Base-by-base conservation (phyloP, 78 protist species). In the Diacronema lutheri region DNA sequence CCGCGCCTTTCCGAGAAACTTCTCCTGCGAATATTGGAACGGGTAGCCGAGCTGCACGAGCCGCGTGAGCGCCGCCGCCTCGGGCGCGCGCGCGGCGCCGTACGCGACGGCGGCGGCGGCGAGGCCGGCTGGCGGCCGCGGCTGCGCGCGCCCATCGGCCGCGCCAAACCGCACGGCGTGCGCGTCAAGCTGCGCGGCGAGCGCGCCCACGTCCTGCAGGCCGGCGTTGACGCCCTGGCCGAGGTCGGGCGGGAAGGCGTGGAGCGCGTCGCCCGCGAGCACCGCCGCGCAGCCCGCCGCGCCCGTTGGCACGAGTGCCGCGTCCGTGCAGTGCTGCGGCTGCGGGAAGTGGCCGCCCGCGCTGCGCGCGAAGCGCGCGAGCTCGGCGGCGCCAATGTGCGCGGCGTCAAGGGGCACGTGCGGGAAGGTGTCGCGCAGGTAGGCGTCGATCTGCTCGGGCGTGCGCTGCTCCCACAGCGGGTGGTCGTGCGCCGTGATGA, bases 241-340 rank as follows among this genome's bases (percentile, higher is more conserved):
- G 0, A 69, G 4, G 46, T 69, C 76, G 76, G 76, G 76, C 55
- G 76, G 76, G 76, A 69, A 69, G 55, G 76, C 76, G 76, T 69
- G 76, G 31, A 19, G 0, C 5, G 76, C 46, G 76, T 69, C 76
- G 76, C 76, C 76, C 29, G 37, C 35, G 26, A 69, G 44, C 38
- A 33, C 44, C 31, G 29, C 38, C 26, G 29, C 74, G 31, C 46
- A 0, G 74, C 44, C 2, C 23, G 4, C 26, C 23, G 5, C 2
- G 60, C 60, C 16, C 23, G 4, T 4, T 5, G 60, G 50, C 16
- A 44, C 50, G 50, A 44, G 50, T 7, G 50, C 50, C 16, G 50
- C 50, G 50, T 44, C 16, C 50, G 50, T 44, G 50, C 50, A 56
- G 60, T 56, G 23, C 26, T 20, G 23, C 16, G 60, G 60, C 26